These are phyloP conservation scores for Eimeria maxima DNA, from an alignment of 169 alveolate genomes.

Conservation along the genomic window DNA sequence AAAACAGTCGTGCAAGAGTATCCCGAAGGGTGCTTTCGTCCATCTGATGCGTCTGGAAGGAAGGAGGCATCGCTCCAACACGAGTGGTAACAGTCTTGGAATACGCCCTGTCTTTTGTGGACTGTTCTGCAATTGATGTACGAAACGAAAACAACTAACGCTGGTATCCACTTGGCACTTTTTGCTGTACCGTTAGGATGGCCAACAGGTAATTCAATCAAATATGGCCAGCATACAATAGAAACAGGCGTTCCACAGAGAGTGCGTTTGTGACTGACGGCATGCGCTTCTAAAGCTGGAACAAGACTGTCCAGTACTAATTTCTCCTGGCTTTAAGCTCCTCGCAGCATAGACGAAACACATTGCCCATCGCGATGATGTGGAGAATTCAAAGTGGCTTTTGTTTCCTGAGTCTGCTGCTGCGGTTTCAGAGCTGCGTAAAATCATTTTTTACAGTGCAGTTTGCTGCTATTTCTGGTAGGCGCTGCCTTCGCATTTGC, in stretches of 20 bases:
- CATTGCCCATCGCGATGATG: background rate
- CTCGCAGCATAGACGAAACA: too few relatives aligned
- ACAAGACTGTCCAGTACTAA: too few relatives aligned
- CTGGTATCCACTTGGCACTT: background rate
- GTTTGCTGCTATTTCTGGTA: background rate
- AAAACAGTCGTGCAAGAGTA: background rate
- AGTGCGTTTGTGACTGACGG: background rate
- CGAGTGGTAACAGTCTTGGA: background rate
- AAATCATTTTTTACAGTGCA: background rate
- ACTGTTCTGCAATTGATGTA: background rate
- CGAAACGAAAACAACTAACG: background rate
- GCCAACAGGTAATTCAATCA: background rate
- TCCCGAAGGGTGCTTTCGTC: background rate
- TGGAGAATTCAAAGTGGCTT: background rate
- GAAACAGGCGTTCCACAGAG: background rate
- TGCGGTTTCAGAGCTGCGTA: background rate
- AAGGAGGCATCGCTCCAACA: too few relatives aligned
- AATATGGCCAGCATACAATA: background rate
- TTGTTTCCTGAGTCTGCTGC: background rate
- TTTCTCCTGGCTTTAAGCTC: background rate
- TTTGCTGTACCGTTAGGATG: background rate
- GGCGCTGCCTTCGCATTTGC: background rate
- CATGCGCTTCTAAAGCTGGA: background rate
- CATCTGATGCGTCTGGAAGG: background rate
- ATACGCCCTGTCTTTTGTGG: background rate